A percentile compares a stretch with the other conserved stretches of the same genome.
Conservation (phyloP, 176 grass and related monocot species). For the Thalia dealbata region DNA sequence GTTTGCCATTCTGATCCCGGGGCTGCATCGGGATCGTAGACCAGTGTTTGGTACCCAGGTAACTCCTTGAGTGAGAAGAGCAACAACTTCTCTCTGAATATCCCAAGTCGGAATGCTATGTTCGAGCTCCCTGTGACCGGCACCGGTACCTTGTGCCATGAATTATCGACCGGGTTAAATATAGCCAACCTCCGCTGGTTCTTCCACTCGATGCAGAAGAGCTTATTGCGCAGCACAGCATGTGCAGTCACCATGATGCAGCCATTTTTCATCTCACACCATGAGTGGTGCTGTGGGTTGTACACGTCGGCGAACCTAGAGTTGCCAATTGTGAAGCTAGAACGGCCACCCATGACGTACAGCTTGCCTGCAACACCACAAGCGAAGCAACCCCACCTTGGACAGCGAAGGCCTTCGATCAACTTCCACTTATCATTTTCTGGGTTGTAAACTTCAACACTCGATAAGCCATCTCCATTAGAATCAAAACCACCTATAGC, state of each 20-base stretch:
- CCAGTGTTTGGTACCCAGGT: constrained; percentile 31
- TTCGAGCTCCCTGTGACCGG: constrained; percentile 39
- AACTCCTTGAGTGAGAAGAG: constrained; percentile 42
- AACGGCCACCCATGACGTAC: constrained; percentile 63
- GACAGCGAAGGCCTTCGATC: constrained; percentile 40
- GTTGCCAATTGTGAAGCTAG: constrained; percentile 70
- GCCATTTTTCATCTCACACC: constrained; percentile 65
- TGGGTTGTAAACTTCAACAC: constrained; percentile 48
- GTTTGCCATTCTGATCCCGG: constrained; percentile 40
- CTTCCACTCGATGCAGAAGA: constrained; percentile 70
- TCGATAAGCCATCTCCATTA: constrained; percentile 31
- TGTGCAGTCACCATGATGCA: constrained; percentile 76
- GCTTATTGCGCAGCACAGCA: constrained; percentile 19
- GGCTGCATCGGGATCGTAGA: constrained; percentile 38
- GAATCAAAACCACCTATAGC: constrained; percentile 45
- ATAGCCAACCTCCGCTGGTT: constrained; percentile 32
- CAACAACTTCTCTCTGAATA: constrained; percentile 34
- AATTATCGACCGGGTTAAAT: constrained; percentile 33
- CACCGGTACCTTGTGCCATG: constrained; percentile 31
- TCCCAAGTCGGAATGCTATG: constrained; percentile 44
- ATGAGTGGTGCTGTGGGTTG: constrained; percentile 21
- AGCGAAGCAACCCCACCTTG: constrained; percentile 60
- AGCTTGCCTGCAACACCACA: constrained; percentile 25
- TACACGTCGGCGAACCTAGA: constrained; percentile 45
- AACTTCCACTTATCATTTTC: constrained; percentile 35